These are phyloP conservation scores for Clonostachys rhizophaga DNA, from an alignment of 2,329 filamentous ascomycete genomes.

Conservation along the genomic window DNA sequence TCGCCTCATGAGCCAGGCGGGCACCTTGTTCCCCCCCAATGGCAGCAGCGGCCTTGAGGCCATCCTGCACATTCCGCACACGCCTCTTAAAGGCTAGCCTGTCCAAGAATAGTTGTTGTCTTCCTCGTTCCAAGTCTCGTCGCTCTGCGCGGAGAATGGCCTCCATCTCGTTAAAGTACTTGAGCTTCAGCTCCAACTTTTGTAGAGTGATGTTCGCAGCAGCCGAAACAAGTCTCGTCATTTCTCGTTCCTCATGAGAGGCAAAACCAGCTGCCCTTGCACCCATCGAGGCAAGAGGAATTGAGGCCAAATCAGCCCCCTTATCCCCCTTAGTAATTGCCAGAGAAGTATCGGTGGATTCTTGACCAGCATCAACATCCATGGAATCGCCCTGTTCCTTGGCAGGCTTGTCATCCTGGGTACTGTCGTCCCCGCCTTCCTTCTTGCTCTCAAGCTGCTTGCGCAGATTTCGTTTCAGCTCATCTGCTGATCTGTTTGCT, in stretches of 20 bases:
- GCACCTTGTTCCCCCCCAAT: slow-evolving; percentile 44
- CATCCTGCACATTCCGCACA: slow-evolving; percentile 76
- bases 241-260: slow-evolving; percentile 94
- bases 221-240: slow-evolving; percentile 87
- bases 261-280: slow-evolving; percentile 83
- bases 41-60: slow-evolving; percentile 51
- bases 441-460: slow-evolving; percentile 56
- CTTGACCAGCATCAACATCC: slow-evolving; percentile 56
- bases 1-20: slow-evolving; percentile 39
- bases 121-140: slow-evolving; percentile 83
- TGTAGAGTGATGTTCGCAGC: slow-evolving; percentile 92
- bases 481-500: slow-evolving; percentile 80
- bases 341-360: slow-evolving; percentile 43
- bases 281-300: slow-evolving; percentile 81
- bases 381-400: slow-evolving; percentile 57
- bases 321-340: slow-evolving; percentile 42
- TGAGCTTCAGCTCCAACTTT: slow-evolving; percentile 92
- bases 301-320: slow-evolving; percentile 57
- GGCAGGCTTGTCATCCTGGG: too few relatives aligned
- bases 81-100: slow-evolving; percentile 85
- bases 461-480: slow-evolving; percentile 76
- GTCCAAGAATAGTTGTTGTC: slow-evolving; percentile 92
- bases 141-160: slow-evolving; percentile 86
- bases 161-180: slow-evolving; percentile 97
- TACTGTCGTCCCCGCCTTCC: slow-evolving; percentile 53